Base-by-base conservation (phyloP, 1,284 basidiomycete species). In the Spongiforma sp. region DNA sequence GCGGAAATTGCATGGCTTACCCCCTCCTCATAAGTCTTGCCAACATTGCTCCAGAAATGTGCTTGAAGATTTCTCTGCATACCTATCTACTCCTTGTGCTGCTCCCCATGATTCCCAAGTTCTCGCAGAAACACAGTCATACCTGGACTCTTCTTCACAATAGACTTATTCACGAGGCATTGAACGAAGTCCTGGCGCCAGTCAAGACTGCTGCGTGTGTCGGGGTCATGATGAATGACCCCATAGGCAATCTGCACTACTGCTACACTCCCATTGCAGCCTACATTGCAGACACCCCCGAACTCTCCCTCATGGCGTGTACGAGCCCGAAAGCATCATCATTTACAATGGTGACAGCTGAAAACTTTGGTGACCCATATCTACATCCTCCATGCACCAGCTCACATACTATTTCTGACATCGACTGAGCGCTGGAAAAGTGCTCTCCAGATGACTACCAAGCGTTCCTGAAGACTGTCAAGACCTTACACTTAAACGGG, bases 61-160 rank as follows among this genome's bases (percentile, higher is more conserved):
- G 68, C 2, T 70, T 66, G 50, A 80, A 80, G 62, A 66, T 73
- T 17, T 72, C 68, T 0, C 65, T 73, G 32, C 70, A 78, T 62
- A 61, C 68, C 1, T 78, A 75, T 57, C 48, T 73, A 2, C 69
- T 80, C 1, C 60, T 74, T 30, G 76, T 73, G n/a, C 66, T 79
- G 0, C 60, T 80, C 4, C 50, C 50, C 21, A 77, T 75, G 2
- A 70, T 77, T 36, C 62, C 76, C 5, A 75, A 70, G 33, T 80
- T 76, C n/a, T 11, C 41, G 6, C 55, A 60, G 12, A 60, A 54
- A n/a, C 26, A 55, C 17, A 24, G 24, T 17, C 34, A 24, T 33
- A n/a, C 26, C n/a, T 24, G 34, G 24, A 24, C 33, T 37, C 54
- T 56, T 21, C 14, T 37, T 21, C 57, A 64, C 21, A 62, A 63